Evolutionary conservation across 2,329 filamentous ascomycete genomes (phyloP), one percentile per base, ranked within the genome.

Genomic region (Parascedosporium putredinis): DNA sequence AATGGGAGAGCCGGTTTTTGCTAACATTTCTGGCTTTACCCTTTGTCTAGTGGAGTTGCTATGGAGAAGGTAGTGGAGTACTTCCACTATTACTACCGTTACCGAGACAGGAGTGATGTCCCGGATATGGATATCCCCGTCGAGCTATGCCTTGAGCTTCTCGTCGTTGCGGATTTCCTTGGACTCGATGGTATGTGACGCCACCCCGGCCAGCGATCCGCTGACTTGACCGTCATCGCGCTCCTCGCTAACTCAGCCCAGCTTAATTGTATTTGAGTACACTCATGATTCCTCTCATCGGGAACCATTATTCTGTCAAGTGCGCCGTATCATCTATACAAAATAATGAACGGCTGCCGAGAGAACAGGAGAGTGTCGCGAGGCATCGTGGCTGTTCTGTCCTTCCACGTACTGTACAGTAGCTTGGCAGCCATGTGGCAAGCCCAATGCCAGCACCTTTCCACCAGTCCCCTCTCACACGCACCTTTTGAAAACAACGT

Each of bases 41-140:
- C n/a, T 23, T 16, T 6, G 57, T 51, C 22, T 62, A 89, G 84
- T 65, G 83, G 80, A 55, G 70, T 83, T 49, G 78, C 89, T 5
- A 78, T 91, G 2, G 86, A 90, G 63, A 88, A 88, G 62, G 81
- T 90, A 27, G 85, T 83, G 64, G 84, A 90, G 66, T 91, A 90
- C 67, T 83, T 89, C 54, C 86, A 88, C 62, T 91, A 89, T 70
- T 86, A 84, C 72, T 90, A 89, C 70, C 86, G 85, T 71, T 83
- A 88, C 66, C 75, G 76, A 47, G 76, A 88, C 56, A 72, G 72
- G 56, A 81, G 83, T 57, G 81, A 88, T 58, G 84, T 89, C 18
- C 81, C 83, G 4, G 86, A 91, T 59, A 84, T 89, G 81, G 84
- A 89, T 14, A 83, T 90, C 52, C 85, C 85, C 10, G 79, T 85